A percentile compares a stretch with the other conserved stretches of the same genome.
Conservation (phyloP, 805 yeast genomes). For the Trichomonascus vanleenenianus region DNA sequence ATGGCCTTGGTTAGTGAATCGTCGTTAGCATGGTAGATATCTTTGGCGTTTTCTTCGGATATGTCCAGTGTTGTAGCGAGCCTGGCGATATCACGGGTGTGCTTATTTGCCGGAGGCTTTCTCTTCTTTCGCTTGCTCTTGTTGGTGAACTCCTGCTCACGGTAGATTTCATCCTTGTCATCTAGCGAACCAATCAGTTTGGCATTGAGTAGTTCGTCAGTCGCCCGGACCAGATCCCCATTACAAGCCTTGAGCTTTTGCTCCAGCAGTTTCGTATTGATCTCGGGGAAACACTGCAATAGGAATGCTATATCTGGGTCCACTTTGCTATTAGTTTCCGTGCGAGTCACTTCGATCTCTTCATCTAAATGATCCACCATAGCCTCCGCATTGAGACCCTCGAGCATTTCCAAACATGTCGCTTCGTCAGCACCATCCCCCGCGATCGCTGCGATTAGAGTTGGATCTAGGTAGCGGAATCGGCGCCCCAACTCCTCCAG, state of each 20-base stretch:
- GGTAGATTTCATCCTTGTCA: slow-evolving; percentile 2
- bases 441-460: slow-evolving; percentile 5
- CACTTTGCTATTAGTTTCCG: slow-evolving; percentile 3
- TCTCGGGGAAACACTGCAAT: slow-evolving; percentile 15
- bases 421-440: slow-evolving; percentile 2
- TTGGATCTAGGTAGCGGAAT: slow-evolving; percentile 5
- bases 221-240: slow-evolving; percentile 14
- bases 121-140: slow-evolving; percentile 2
- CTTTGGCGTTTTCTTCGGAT: slow-evolving; percentile 9
- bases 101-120: background rate
- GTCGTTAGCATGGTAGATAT: slow-evolving; percentile 9
- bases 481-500: background rate
- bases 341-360: background rate
- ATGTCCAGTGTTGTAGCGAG: slow-evolving; percentile 5
- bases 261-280: slow-evolving; percentile 7
- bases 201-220: slow-evolving; percentile 14
- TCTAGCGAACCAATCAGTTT: slow-evolving; percentile 6
- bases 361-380: background rate
- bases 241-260: slow-evolving; percentile 8
- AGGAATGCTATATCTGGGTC: slow-evolving; percentile 8
- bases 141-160: background rate
- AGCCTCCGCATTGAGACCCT: slow-evolving; percentile 6
- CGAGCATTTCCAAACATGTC: background rate
- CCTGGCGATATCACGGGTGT: slow-evolving; percentile 2
- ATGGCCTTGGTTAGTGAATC: slow-evolving; percentile 6